Conservation (phyloP, 305 asterid species). For the Fraxinus albicans region DNA sequence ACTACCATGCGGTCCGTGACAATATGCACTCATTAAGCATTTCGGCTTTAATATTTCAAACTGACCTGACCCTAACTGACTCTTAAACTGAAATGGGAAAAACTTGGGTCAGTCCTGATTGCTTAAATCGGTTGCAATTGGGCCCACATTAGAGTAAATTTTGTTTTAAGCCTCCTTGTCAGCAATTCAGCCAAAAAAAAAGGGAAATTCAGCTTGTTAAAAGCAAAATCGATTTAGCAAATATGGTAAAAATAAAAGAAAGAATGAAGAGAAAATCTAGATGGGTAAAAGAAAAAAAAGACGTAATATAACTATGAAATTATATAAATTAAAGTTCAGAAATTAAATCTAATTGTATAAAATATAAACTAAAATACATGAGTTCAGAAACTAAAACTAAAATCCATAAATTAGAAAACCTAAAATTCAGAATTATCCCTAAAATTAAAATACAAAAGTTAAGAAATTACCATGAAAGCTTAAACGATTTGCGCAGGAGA, state of each 20-base stretch:
- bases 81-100: neutral
- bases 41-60: neutral
- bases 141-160: neutral
- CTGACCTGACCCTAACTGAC: neutral
- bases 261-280: too few relatives aligned
- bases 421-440: neutral
- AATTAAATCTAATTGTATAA: neutral
- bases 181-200: too few relatives aligned
- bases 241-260: too few relatives aligned
- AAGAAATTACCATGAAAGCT: neutral
- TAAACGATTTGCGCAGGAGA: neutral
- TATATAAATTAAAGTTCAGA: neutral
- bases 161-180: too few relatives aligned
- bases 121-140: neutral
- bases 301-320: neutral
- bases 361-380: neutral
- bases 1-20: too few relatives aligned
- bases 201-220: too few relatives aligned
- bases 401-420: neutral
- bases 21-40: neutral
- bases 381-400: neutral
- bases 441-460: too few relatives aligned
- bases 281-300: too few relatives aligned
- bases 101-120: neutral
- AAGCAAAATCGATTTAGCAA: too few relatives aligned